Base-by-base conservation (phyloP, 441 rosid species). In the Croton setiger region DNA sequence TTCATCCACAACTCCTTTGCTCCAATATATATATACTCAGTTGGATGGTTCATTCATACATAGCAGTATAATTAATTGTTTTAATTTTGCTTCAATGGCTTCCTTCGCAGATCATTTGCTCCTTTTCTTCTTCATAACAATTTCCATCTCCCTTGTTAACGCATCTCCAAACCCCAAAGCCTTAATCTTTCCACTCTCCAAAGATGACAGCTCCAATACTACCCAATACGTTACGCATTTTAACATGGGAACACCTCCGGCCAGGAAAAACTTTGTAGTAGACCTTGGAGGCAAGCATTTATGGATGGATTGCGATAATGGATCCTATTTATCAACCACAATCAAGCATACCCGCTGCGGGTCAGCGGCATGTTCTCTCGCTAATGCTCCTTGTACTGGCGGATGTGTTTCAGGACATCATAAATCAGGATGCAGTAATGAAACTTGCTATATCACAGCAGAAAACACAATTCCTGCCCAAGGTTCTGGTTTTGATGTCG, bases 351-450 rank as follows among this genome's bases (percentile, higher is more conserved):
- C 51, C n/a, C 31, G 12, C 1, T 72, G 75, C 17, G 70, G 75
- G 3, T 72, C 75, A 6, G 65, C 70, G 2, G 43, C 70, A 14
- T 72, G 75, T 39, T 57, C 75, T 8, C 51, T 72, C 0, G 68
- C 75, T 6, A 64, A 72, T 64, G 74, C 74, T 31, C 33, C 60
- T 5, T 71, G 74, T 54, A 35, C 4, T 4, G 13, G 35, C 13
- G 60, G 78, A 5, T 47, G 72, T 23, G 67, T 87, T 11, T 4
- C 62, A 67, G 72, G 72, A 3, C 37, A 69, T 31, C 59, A 9
- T 15, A 60, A 35, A 31, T 79, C 88, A 0, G 89, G 91, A 1
- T 88, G 91, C 76, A 83, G 78, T 84, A 85, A 86, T 75, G 81
- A 86, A 75, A 83, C 86, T 0, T 86, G 91, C 14, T 73, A 75